Evolutionary conservation across 306 rosid species (phyloP).

Genomic region (Lathyrus aphaca): DNA sequence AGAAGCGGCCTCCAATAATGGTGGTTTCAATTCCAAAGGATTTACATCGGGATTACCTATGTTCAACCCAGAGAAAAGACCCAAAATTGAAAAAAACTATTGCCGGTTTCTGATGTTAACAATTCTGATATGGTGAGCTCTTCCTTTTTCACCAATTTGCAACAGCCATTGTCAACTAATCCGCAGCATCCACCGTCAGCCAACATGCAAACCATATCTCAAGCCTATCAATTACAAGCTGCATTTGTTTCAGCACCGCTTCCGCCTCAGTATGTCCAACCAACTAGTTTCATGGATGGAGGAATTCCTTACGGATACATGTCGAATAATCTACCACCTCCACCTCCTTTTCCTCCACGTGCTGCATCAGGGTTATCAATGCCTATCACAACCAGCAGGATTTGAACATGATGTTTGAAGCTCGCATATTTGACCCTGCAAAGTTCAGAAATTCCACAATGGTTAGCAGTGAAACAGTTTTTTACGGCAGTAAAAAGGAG

Average conservation of each 20-base stretch:
- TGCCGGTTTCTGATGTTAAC: constrained; percentile 54
- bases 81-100: constrained; percentile 68
- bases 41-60: constrained; percentile 57
- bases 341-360: too few species aligned
- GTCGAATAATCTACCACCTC: too few species aligned
- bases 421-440: too few species aligned
- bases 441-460: too few species aligned
- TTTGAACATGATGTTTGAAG: too few species aligned
- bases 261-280: constrained; percentile 61
- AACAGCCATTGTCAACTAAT: constrained; percentile 51
- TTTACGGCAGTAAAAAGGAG: too few species aligned
- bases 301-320: too few species aligned
- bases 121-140: constrained; percentile 53
- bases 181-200: constrained; percentile 47
- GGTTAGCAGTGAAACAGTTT: too few species aligned
- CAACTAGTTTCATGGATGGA: too few species aligned
- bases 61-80: constrained; percentile 75
- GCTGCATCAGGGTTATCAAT: too few species aligned
- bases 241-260: too few species aligned
- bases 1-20: constrained; percentile 81
- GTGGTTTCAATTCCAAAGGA: constrained; percentile 53
- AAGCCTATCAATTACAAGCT: constrained; percentile 60
- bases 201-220: constrained; percentile 54
- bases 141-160: constrained; percentile 52
- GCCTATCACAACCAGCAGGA: too few species aligned